These are phyloP conservation scores for Hibiscus mutabilis DNA, from an alignment of 345 rosid genomes.

Conservation along the genomic window DNA sequence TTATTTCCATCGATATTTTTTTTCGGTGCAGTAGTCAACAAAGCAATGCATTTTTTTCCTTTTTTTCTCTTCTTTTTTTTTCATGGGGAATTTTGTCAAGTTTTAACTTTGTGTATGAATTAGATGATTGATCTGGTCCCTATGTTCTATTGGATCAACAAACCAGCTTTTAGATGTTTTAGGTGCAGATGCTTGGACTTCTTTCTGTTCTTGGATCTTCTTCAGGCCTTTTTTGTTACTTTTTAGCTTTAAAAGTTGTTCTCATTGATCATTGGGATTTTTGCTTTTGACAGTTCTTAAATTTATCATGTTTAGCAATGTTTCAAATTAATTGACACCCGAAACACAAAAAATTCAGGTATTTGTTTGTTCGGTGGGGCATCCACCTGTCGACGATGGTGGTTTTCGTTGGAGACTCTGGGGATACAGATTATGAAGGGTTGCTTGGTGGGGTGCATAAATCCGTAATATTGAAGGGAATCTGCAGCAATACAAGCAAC, in stretches of 20 bases:
- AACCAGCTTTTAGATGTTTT: background rate
- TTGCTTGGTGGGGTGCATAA: constrained; percentile 85
- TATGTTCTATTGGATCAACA: background rate
- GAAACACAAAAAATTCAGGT: constrained; percentile 39
- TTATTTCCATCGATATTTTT: constrained; percentile 45
- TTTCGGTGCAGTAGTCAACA: constrained; percentile 43
- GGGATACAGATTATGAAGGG: constrained; percentile 95
- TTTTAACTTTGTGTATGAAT: background rate
- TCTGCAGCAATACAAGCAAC: constrained; percentile 39
- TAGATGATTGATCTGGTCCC: background rate
- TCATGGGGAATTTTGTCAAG: background rate
- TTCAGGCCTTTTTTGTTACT: background rate
- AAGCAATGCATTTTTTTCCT: background rate
- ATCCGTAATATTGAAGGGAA: constrained; percentile 67
- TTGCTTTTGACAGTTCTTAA: background rate
- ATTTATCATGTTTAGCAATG: background rate
- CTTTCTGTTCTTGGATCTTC: background rate
- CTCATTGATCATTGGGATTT: background rate
- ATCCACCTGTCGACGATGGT: constrained; percentile 71
- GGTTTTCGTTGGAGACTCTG: constrained; percentile 83
- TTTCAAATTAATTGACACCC: background rate
- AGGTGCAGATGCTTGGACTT: background rate
- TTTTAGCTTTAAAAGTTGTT: background rate
- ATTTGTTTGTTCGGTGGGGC: constrained; percentile 88
- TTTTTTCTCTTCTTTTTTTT: too few species aligned